Conservation (phyloP, 208 protist genomes). For the Trypanosoma lewisi region DNA sequence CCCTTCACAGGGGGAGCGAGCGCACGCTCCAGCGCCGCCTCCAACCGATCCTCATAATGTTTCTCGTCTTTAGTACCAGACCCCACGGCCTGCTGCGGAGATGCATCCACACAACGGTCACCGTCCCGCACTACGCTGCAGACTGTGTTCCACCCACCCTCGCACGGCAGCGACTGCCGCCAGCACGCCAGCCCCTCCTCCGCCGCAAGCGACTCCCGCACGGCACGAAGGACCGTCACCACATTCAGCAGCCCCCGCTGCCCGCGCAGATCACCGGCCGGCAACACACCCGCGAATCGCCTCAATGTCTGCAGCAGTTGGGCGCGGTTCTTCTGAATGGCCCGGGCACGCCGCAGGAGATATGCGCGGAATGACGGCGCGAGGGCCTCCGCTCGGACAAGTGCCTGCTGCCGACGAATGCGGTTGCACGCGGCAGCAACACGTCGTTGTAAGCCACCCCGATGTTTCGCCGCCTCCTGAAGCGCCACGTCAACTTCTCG, state of each 20-base stretch:
- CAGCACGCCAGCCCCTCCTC: conserved; percentile 26
- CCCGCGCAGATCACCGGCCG: conserved; percentile 4
- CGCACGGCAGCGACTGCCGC: conserved; percentile 31
- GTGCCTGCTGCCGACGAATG: conserved; percentile 15
- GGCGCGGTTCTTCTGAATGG: conserved; percentile 37
- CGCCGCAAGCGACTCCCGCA: conserved; percentile 21
- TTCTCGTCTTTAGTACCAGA: neutral
- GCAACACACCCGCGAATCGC: conserved; percentile 11
- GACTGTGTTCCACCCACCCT: conserved; percentile 18
- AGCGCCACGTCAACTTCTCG: conserved; percentile 15
- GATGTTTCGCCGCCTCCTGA: conserved; percentile 9
- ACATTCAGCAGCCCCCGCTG: neutral
- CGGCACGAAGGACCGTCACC: conserved; percentile 15
- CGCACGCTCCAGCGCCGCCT: conserved; percentile 16
- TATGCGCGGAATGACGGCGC: conserved; percentile 18
- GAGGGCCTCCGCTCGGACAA: conserved; percentile 19
- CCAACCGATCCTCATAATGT: conserved; percentile 1
- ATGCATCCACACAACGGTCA: conserved; percentile 12
- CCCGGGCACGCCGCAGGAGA: conserved; percentile 24
- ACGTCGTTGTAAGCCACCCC: conserved; percentile 11
- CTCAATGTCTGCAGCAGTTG: conserved; percentile 38
- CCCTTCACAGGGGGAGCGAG: neutral
- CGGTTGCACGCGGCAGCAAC: conserved; percentile 8
- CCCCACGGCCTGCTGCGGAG: conserved; percentile 8
- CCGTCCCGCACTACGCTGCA: conserved; percentile 26